Evolutionary conservation across 2,329 filamentous ascomycete species (phyloP), one percentile per base, ranked within the genome.

Genomic region (Fonsecaea multimorphosa): DNA sequence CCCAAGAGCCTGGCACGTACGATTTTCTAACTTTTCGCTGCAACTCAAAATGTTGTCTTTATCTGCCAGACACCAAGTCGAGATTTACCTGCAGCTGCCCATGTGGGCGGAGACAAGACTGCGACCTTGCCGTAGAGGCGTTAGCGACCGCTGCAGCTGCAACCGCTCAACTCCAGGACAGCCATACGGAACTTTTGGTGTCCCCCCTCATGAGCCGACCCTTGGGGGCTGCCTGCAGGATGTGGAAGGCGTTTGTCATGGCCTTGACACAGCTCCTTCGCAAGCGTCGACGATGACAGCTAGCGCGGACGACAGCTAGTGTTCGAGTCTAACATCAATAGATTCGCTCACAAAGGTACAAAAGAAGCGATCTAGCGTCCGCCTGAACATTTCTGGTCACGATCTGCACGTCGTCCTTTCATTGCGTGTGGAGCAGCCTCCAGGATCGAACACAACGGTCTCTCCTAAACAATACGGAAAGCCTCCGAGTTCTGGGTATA

Each of bases 1-100:
- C 27, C 56, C 56, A 58, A 32, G 19, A 24, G 14, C 22, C 24
- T 31, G 56, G 56, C 56, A 58, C 56, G 38, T 34, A 58, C 36
- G 14, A 9, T 5, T 46, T 27, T 24, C 14, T 38, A 7, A 16
- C 16, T 11, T 19, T 46, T 24, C 27, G 36, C 19, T 36, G 16
- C 29, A 44, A 49, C 56, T 49, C 44, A 19, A 44, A 3, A 44
- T 22, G 19, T 44, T 19, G 7, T 1, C 40, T 31, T 31, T 31
- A 31, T 8, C 29, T 31, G 29, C 40, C 1, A 9, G 22, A 44
- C 44, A 49, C 19, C 44, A 22, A 49, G 44, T 49, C 9, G 22
- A 49, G 44, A 49, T 49, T 24, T 22, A 49, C 44, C 44, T 49
- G 44, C 44, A 49, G 44, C 44, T 49, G 44, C 19, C 9, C 44